Evolutionary conservation across 2,329 filamentous ascomycete species (phyloP), one percentile per base, ranked within the genome.

Genomic region (Chalaropsis thielavioides): DNA sequence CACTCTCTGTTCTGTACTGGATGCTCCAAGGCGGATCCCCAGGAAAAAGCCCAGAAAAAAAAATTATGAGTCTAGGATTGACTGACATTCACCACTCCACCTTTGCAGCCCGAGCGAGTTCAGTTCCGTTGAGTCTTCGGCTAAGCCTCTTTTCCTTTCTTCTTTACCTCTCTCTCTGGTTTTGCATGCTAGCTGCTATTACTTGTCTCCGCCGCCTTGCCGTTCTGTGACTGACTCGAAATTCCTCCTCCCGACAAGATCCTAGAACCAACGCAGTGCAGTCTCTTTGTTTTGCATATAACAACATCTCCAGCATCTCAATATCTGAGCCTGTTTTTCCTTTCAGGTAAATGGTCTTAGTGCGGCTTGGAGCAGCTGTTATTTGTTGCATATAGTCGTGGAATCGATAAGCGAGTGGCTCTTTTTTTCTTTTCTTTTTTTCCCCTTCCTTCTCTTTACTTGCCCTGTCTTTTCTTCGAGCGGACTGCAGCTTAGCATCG

Each of bases 391-490:
- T 62, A 49, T 49, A n/a, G 40, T 19, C n/a, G 24, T 59, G 64
- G 41, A 63, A 54, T 62, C 61, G 31, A 63, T 51, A 63, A 66
- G 64, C 61, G 64, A 63, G 54, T 63, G 56, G 40, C 63, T 63
- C 64, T 65, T 65, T 66, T 40, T 31, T 24, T 44, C n/a, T 19
- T 51, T 31, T 17, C 7, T 31, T 46, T 56, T 38, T 62, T 60
- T 60, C n/a, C 43, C 19, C 22, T 59, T 19, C 11, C 49, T 62
- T 64, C 59, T 56, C 63, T 49, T 64, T 61, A 22, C 35, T 46
- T 44, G 44, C 19, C 35, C 44, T 44, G 51, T 63, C 44, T 44
- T 62, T 43, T 24, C 44, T 61, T 60, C n/a, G 43, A 38, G 38
- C 38, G 13, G 15, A 35, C 31, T 40, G 38, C 35, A 40, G 27